Evolutionary conservation across 2,329 filamentous ascomycete species (phyloP).

Genomic region (Trichoderma pleuroti): DNA sequence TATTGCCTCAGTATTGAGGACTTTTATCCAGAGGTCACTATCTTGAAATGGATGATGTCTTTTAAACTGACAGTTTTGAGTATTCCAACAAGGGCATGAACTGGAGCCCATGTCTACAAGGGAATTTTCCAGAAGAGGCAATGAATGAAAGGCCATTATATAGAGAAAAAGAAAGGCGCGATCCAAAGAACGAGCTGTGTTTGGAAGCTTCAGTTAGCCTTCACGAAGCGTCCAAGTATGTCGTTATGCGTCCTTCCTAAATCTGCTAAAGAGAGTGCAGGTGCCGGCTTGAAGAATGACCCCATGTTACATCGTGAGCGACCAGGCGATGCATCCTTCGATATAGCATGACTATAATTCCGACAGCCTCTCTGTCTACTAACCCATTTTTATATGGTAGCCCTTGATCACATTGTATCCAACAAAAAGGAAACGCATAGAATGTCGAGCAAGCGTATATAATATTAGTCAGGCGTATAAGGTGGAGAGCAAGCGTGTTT

Average conservation of each 20-base stretch:
- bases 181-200: too few relatives aligned
- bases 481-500: not conserved
- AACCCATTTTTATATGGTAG: not conserved
- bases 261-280: not conserved
- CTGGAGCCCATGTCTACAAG: not conserved
- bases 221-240: not conserved
- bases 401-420: not conserved
- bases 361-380: not conserved
- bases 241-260: not conserved
- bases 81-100: not conserved
- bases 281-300: not conserved
- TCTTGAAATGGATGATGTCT: not conserved
- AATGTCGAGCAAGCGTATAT: not conserved
- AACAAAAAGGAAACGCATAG: not conserved
- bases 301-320: not conserved
- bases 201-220: not conserved
- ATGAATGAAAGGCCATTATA: not conserved
- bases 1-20: not conserved
- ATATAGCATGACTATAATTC: not conserved
- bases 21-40: not conserved
- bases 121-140: too few relatives aligned
- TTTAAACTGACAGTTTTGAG: not conserved
- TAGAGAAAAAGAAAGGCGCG: not conserved
- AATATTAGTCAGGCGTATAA: not conserved
- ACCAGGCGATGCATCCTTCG: not conserved